A percentile compares a stretch with the other conserved stretches of the same genome.
phyloP scores from a whole-genome alignment of 352 stramenopile species.

The Pilasporangium apinafurcum region DNA sequence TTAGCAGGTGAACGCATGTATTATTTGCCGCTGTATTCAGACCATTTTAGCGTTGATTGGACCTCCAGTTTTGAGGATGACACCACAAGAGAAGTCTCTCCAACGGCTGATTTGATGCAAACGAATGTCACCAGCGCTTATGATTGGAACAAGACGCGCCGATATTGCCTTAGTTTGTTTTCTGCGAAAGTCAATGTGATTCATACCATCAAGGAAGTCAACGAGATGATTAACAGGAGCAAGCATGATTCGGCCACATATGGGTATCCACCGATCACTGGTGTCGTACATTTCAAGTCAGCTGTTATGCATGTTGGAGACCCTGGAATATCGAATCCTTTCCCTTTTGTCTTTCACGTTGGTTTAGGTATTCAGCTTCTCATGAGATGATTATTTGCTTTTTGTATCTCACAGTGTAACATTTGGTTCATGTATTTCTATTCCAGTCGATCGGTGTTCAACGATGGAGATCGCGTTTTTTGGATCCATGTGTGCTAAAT shows the following conservation, averaged over 20 bases:
- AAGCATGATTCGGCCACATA: neutral
- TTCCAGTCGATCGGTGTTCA: conserved; percentile 28
- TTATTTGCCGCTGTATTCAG: conserved; percentile 45
- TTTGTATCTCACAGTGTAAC: neutral
- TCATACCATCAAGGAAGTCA: conserved; percentile 13
- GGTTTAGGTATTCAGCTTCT: conserved; percentile 27
- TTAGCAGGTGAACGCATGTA: conserved; percentile 37
- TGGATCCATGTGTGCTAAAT: conserved; percentile 52
- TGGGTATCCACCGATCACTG: conserved; percentile 28
- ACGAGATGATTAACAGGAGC: conserved; percentile 7
- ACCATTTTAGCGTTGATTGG: conserved; percentile 49
- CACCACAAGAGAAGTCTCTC: conserved; percentile 16
- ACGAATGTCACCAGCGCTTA: conserved; percentile 7
- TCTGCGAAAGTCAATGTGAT: conserved; percentile 9
- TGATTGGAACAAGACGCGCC: neutral
- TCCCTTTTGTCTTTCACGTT: conserved; percentile 66
- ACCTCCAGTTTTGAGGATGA: conserved; percentile 20
- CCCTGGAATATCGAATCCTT: conserved; percentile 27
- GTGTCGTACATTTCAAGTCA: conserved; percentile 54
- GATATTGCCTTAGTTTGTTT: conserved; percentile 19
- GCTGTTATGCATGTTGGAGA: conserved; percentile 38
- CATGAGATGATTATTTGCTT: neutral
- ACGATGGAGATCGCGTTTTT: conserved; percentile 62
- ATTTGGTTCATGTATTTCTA: neutral
- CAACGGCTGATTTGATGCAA: conserved; percentile 17